A percentile compares a stretch with the other conserved stretches of the same genome.
These are phyloP conservation scores for Asterochloris sp. DNA, from an alignment of 139 green algal genomes.

Conservation along the genomic window DNA sequence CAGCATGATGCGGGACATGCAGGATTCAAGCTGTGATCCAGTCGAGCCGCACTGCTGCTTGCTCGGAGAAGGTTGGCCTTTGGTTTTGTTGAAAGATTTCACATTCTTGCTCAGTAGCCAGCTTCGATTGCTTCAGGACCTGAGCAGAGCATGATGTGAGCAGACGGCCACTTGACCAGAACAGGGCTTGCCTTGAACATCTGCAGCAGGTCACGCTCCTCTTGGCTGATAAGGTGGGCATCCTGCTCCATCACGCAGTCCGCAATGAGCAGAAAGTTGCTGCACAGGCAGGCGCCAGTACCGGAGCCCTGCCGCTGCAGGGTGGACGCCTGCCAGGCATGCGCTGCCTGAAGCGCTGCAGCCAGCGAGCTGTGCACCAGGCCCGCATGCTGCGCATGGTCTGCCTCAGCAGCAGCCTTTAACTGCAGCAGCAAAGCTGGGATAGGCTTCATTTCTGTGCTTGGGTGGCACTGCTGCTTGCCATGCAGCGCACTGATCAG, in stretches of 20 bases:
- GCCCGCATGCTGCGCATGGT: neutral
- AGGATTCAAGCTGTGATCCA: neutral
- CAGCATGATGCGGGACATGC: neutral
- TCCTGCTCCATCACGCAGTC: constrained; percentile 38
- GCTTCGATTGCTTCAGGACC: neutral
- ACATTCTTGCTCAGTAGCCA: neutral
- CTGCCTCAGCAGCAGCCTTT: neutral
- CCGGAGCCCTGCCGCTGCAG: constrained; percentile 7
- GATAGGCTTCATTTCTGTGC: neutral
- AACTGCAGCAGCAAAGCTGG: neutral
- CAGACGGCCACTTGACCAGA: neutral
- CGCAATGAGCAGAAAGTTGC: constrained; percentile 40
- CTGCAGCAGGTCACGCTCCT: constrained; percentile 28
- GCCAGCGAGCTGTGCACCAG: neutral
- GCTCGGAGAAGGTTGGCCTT: neutral
- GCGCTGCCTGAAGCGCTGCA: neutral
- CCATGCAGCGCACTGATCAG: neutral
- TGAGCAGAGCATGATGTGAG: too few relatives aligned
- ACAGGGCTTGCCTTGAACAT: constrained; percentile 35
- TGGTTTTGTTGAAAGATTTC: neutral
- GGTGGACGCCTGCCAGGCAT: neutral
- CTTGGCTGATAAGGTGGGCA: constrained; percentile 31
- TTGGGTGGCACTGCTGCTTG: neutral
- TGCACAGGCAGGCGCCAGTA: constrained; percentile 30
- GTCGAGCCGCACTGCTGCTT: neutral